phyloP scores from a whole-genome alignment of 768 basidiomycete genomes.

The Mycena rosella region DNA sequence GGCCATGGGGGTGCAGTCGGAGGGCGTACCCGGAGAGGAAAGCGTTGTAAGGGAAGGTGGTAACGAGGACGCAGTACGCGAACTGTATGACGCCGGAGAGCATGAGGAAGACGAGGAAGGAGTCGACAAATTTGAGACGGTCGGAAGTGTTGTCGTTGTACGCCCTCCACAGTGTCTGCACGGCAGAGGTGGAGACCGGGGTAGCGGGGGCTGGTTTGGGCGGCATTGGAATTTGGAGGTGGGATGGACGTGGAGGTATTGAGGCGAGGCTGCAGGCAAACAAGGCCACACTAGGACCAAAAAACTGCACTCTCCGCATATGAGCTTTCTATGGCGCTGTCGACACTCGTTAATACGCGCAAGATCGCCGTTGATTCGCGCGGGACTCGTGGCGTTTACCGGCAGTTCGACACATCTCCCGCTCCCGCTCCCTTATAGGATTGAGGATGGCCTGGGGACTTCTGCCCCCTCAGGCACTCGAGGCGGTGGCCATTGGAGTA shows the following conservation, averaged over 20 bases:
- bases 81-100: slow-evolving; percentile 93
- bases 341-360: slow-evolving; percentile 27
- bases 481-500: slow-evolving; percentile 83
- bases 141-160: slow-evolving; percentile 84
- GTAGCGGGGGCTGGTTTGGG: slow-evolving; percentile 40
- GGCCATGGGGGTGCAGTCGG: background rate
- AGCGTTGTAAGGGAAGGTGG: slow-evolving; percentile 97
- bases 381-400: slow-evolving; percentile 30
- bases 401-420: slow-evolving; percentile 39
- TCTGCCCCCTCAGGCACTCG: slow-evolving; percentile 79
- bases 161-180: slow-evolving; percentile 77
- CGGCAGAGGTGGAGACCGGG: slow-evolving; percentile 51
- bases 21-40: slow-evolving; percentile 91
- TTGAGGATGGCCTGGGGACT: slow-evolving; percentile 85
- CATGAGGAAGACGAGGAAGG: slow-evolving; percentile 93
- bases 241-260: slow-evolving; percentile 32
- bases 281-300: slow-evolving; percentile 13
- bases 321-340: slow-evolving; percentile 35
- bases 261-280: slow-evolving; percentile 16
- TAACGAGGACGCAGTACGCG: slow-evolving; percentile 90
- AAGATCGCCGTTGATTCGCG: slow-evolving; percentile 21
- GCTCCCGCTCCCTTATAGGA: slow-evolving; percentile 67
- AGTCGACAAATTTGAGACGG: slow-evolving; percentile 93
- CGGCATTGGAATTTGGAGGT: too few relatives aligned
- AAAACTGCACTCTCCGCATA: slow-evolving; percentile 20